Base-by-base conservation (phyloP, 2,329 filamentous ascomycete species). In the Ophiostoma australiae region DNA sequence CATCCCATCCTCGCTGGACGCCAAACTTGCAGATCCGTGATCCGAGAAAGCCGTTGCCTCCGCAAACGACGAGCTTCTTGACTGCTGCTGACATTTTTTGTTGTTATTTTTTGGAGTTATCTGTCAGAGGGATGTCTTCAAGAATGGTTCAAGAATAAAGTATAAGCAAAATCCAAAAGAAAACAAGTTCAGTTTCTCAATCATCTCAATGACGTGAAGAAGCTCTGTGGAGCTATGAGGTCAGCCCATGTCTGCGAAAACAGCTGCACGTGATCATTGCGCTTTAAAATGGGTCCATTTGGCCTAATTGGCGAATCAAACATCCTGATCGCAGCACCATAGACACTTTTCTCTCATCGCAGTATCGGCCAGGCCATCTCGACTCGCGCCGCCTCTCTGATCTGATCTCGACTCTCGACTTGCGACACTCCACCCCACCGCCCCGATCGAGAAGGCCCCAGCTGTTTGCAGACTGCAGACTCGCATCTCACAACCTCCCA, bases 31-130 rank as follows among this genome's bases (percentile, higher is more conserved):
- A 98, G 82, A 99, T 97, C 71, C 94, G 87, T 33, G 85, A 86
- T 81, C 93, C 93, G 35, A 99, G 82, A 79, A 98, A 99, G 44
- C 95, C 94, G 80, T 92, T 97, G 72, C 94, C 94, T 75, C 95
- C 95, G 75, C 92, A 96, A 70, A 99, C 93, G 61, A 98, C 89
- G 63, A 99, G 84, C 80, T 89, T 90, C 82, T 93, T 97, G 7
- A 70, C 73, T 71, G 88, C 83, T 27, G 44, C 7, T 31, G 68
- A 39, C 67, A 67, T 68, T 55, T 35, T 31, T 39, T 15, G 11
- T 68, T 23, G 39, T 31, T 15, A 8, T 67, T 11, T 20, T 52
- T 52, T 33, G 33, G 23, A 4, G 52, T n/a, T 41, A 8, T 41
- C 4, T 4, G 15, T 11, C 5, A 10, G 39, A 41, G 3, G 15